Conservation (phyloP, 2,329 filamentous ascomycete genomes). For the Penicillium sp. region DNA sequence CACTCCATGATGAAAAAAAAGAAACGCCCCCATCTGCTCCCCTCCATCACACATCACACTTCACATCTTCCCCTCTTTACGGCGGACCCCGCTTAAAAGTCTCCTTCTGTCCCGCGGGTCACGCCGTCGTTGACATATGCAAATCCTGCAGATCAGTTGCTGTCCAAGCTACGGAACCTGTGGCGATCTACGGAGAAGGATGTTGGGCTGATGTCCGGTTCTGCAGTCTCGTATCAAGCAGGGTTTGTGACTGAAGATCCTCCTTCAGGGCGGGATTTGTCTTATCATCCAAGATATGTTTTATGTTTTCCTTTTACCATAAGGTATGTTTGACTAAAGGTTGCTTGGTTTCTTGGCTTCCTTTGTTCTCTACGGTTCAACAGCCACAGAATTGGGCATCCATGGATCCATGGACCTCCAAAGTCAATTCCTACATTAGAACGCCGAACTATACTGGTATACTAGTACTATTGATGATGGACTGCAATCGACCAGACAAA, state of each 20-base stretch:
- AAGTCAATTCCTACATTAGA: neutral
- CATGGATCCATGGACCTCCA: neutral
- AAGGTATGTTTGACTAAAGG: neutral
- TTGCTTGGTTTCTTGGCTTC: neutral
- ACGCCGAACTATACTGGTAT: too few species aligned
- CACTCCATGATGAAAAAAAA: too few species aligned
- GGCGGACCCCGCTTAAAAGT: neutral
- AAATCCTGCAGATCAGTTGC: slow-evolving; percentile 13
- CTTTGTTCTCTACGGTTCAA: neutral
- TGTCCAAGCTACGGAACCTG: neutral
- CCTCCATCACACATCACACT: neutral
- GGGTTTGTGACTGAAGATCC: too few species aligned
- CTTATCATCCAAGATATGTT: too few species aligned
- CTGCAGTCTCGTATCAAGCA: too few species aligned
- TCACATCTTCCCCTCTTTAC: neutral
- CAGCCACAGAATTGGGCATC: neutral
- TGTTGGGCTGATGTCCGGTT: neutral
- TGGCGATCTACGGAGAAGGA: neutral
- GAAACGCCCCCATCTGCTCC: too few species aligned
- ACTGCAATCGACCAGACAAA: too few species aligned
- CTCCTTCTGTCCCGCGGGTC: slow-evolving; percentile 3
- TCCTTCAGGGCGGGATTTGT: too few species aligned
- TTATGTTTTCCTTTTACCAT: too few species aligned
- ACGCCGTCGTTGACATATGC: slow-evolving; percentile 12
- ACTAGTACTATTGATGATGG: too few species aligned